Evolutionary conservation across 2,329 filamentous ascomycete genomes (phyloP).

Genomic region (Stachybotrys elegans): DNA sequence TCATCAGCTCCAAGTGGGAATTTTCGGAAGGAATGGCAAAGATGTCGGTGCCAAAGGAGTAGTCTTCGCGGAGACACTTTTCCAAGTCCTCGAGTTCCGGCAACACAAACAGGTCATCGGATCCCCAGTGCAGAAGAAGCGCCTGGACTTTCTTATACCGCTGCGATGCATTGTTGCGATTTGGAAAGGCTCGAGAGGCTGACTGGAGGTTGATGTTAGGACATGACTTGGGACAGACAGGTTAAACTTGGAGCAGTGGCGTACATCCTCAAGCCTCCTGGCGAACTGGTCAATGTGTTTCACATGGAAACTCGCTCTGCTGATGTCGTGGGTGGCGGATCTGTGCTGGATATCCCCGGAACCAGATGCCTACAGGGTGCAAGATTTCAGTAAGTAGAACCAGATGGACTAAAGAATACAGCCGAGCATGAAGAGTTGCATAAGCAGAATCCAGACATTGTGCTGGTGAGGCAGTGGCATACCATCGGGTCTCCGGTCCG

Average conservation of each 20-base stretch:
- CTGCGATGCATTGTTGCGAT: slow-evolving; percentile 45
- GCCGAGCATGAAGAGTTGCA: neutral
- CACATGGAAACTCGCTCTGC: slow-evolving; percentile 53
- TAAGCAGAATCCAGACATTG: no score
- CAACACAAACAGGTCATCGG: slow-evolving; percentile 53
- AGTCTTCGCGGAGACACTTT: slow-evolving; percentile 49
- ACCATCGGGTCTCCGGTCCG: neutral
- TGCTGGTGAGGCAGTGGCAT: no score
- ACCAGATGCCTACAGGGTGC: slow-evolving; percentile 3
- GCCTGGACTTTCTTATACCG: slow-evolving; percentile 52
- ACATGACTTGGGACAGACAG: neutral
- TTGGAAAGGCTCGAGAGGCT: slow-evolving; percentile 51
- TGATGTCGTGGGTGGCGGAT: slow-evolving; percentile 50
- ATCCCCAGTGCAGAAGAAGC: slow-evolving; percentile 52
- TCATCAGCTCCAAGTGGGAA: slow-evolving; percentile 53
- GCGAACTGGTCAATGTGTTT: slow-evolving; percentile 52
- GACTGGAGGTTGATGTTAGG: slow-evolving; percentile 32
- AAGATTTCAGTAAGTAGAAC: neutral
- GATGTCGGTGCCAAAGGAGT: slow-evolving; percentile 51
- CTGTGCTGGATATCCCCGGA: slow-evolving; percentile 21
- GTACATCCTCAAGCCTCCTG: slow-evolving; percentile 48
- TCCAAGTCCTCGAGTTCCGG: slow-evolving; percentile 53
- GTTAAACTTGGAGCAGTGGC: slow-evolving; percentile 16
- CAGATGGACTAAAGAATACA: no score
- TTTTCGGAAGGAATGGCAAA: slow-evolving; percentile 56